Percentiles rank a stretch among this genome's conserved stretches.
phyloP scores from a whole-genome alignment of 768 basidiomycete genomes.

The Vishniacozyma victoriae region DNA sequence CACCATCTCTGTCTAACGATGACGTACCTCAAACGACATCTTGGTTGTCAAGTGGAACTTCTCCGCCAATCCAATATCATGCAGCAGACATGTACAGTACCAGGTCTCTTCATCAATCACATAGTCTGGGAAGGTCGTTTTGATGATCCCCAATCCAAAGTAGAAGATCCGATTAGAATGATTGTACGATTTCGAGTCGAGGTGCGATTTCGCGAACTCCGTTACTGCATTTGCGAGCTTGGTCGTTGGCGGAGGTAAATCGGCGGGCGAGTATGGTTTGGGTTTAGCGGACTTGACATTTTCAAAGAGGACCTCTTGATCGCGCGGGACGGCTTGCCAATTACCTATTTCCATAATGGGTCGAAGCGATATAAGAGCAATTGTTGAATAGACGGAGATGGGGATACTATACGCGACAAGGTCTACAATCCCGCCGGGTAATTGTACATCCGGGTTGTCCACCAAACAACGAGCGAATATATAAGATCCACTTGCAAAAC shows the following conservation, averaged over 20 bases:
- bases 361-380: too few species aligned
- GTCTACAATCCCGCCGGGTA: too few species aligned
- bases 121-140: constrained; percentile 11
- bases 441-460: too few species aligned
- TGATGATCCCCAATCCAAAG: constrained; percentile 18
- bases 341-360: too few species aligned
- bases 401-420: too few species aligned
- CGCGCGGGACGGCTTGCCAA: not conserved
- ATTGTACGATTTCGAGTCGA: constrained; percentile 10
- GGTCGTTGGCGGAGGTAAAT: constrained; percentile 9
- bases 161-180: constrained; percentile 16
- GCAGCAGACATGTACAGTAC: constrained; percentile 20
- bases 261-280: constrained; percentile 1
- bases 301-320: not conserved
- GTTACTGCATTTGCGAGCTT: constrained; percentile 6
- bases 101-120: constrained; percentile 16
- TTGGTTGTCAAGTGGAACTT: constrained; percentile 3
- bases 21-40: constrained; percentile 2
- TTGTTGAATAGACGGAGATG: too few species aligned
- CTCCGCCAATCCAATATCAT: constrained; percentile 18
- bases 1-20: not conserved
- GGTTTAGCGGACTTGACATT: constrained; percentile 3
- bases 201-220: constrained; percentile 4
- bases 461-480: too few species aligned
- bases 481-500: too few species aligned